Evolutionary conservation across 1,284 basidiomycete genomes (phyloP), one percentile per base, ranked within the genome.

Genomic region (Cerrena zonata): DNA sequence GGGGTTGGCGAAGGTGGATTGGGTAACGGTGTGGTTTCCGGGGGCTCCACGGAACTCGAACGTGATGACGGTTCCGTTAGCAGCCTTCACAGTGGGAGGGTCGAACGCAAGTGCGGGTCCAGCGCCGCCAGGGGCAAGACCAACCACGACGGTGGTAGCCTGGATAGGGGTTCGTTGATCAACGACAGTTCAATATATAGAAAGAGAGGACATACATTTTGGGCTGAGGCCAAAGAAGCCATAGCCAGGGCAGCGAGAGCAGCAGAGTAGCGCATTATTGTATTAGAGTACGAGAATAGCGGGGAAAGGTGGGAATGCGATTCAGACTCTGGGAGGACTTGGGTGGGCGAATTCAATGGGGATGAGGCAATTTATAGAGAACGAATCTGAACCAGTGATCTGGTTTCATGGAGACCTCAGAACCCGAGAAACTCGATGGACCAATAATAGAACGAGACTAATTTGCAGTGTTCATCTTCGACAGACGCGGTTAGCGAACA

Each of bases 1-100:
- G 0, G 79, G 79, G 38, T 61, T 56, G 12, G 56, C 57, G 54
- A 79, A 77, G 0, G 69, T 64, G 11, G 74, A 76, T 61, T 83
- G 79, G 3, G 79, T 77, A 39, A 80, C 69, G 42, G 74, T 73
- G 62, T 82, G 79, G 61, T 78, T 77, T 42, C 76, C 76, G 5
- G 73, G 71, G 19, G 65, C 64, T 46, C 75, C 75, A 47, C 64
- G 64, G 60, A 74, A 80, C 30, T 65, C 54, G 68, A 80, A 80
- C 40, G 68, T 76, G 47, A 82, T 60, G 12, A 71, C 65, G 13
- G 74, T 71, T 34, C 75, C 76, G 37, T 71, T 68, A 5, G 64
- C 54, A 3, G 74, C 76, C 21, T 60, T 76, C 48, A 79, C 53
- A 37, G 53, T 65, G 36, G 63, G 54, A 2, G 79, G 78, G 36